Evolutionary conservation across 148 eudicot species (phyloP), one percentile per base, ranked within the genome.

Genomic region (Linanthus parryae): DNA sequence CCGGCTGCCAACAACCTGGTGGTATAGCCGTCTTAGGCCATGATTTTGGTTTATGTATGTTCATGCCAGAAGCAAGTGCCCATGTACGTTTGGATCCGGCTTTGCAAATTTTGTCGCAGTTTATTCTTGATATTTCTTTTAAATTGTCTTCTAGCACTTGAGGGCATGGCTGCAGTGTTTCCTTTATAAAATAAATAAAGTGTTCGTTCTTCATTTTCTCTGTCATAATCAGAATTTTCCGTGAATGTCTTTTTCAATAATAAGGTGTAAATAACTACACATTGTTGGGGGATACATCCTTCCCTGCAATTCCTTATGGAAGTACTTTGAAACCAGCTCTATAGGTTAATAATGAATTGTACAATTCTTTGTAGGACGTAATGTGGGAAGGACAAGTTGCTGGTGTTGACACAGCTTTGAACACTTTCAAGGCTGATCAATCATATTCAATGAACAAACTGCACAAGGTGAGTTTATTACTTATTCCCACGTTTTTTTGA

Each of bases 1-100:
- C 97, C 12, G 97, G 97, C 41, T 89, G 97, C 63, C 91, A 82
- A 53, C 97, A 89, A 55, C 95, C 97, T 44, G 97, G 91, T 48
- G 95, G 95, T 10, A 19, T 89, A 33, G 97, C 95, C 20, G 91
- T 89, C 51, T 73, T 89, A 29, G 83, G 97, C 65, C 97, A 78
- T 62, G 80, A 85, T 3, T 68, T 72, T 70, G 97, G 97, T 52
- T 76, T 89, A 48, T 89, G 97, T 85, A 89, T 89, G 97, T 89
- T 89, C 73, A 82, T 89, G 97, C 95, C 97, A 13, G 85, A 89
- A 68, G 52, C 88, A 40, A 75, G 61, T 42, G 68, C 65, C 54
- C 75, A 80, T 54, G 95, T 89, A 82, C 52, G 84, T 23, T 44
- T 12, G 19, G 5, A 43, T 10, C 52, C 12, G 38, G 19, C 42